Evolutionary conservation across 306 rosid species (phyloP).

Genomic region (Vachellia pachyceras): DNA sequence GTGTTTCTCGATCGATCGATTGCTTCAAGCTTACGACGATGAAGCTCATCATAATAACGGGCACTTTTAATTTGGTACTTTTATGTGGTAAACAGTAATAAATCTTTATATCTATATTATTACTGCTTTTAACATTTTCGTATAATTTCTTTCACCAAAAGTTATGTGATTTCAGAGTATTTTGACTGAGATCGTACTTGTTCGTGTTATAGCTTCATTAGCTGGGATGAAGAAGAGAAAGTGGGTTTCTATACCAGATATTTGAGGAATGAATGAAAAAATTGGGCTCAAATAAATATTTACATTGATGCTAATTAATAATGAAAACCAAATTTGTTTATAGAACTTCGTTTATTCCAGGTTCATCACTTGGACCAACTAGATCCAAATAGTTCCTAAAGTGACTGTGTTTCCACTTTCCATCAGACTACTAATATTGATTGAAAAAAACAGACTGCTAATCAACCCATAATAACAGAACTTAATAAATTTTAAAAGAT

Average conservation of each 20-base stretch:
- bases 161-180: background rate
- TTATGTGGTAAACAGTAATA: background rate
- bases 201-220: background rate
- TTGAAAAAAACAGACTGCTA: background rate
- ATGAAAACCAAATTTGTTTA: background rate
- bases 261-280: background rate
- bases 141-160: background rate
- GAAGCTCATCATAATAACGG: background rate
- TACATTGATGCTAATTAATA: background rate
- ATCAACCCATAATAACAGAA: background rate
- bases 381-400: background rate
- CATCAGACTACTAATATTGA: too few species aligned
- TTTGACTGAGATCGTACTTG: background rate
- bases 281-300: background rate
- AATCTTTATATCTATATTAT: background rate
- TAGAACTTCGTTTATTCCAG: background rate
- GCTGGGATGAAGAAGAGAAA: background rate
- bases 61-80: background rate
- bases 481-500: background rate
- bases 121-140: background rate
- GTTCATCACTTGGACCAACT: background rate
- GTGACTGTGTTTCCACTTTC: too few species aligned
- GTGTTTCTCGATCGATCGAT: background rate
- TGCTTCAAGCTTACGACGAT: constrained; percentile 8
- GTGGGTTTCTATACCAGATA: background rate